Evolutionary conservation across 2,329 filamentous ascomycete genomes (phyloP), one percentile per base, ranked within the genome.

Genomic region (Chrysoporthe cubensis): DNA sequence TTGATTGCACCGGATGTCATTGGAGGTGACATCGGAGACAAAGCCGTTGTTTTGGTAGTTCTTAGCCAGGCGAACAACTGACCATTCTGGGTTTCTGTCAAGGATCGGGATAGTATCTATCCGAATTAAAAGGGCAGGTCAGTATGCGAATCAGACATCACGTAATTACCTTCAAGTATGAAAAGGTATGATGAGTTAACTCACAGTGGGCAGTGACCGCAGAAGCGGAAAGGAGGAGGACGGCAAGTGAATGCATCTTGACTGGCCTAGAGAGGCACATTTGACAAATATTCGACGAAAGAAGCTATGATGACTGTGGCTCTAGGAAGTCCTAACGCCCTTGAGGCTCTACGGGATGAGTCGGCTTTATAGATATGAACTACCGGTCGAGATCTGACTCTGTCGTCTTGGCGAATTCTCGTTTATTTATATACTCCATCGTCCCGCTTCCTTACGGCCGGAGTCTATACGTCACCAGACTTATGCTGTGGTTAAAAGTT

Each of bases 1-100:
- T 69, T 75, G 71, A 66, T 72, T 75, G 72, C 76, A 77, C 42
- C 75, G 71, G 64, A 77, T 76, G 52, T 74, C 72, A 18, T 70
- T 57, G 21, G 74, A 75, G 9, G 68, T 71, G 44, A 76, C 73
- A 63, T 75, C 71, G n/a, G 63, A 63, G 21, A 74, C 73, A 59
- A 73, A 73, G 50, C 71, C 72, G 48, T 73, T 73, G 66, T 69
- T 65, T 56, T 73, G 71, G 66, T 68, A 72, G 69, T 73, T 73
- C 62, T 72, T 71, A 2, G 73, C 72, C 56, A 69, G 64, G 16
- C 72, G 71, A 18, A 74, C 73, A 60, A 68, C 71, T 21, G 71
- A 62, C 72, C 72, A 73, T 1, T 64, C 67, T n/a, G 68, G 63
- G n/a, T 63, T 56, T 6, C 43, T 54, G 37, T 69, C 40, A 16